Evolutionary conservation across 768 basidiomycete genomes (phyloP), one percentile per base, ranked within the genome.

Genomic region (Mycena capillaripes): DNA sequence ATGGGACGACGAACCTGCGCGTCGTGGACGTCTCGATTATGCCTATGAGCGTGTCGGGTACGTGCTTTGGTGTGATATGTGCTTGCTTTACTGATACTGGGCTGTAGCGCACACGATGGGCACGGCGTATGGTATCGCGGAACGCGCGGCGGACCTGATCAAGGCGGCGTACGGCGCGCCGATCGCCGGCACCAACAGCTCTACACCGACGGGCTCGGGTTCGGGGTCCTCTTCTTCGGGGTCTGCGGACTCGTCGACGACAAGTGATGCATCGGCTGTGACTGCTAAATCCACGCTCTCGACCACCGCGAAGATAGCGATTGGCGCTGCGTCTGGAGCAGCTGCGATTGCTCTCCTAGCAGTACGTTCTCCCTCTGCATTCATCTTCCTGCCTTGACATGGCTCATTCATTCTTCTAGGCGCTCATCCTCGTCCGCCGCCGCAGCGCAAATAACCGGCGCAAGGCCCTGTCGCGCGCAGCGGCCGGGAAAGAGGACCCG

Each of bases 1-100:
- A 88, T 76, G 87, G 86, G 40, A 81, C 85, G n/a, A 62, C 75
- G 67, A 86, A 86, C 74, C 68, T 89, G 53, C 81, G 87, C 46
- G 84, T 84, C 23, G 79, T 80, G 65, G 82, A 82, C 53, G 75
- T 76, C 40, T 70, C 68, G 23, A 44, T 78, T 27, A 57, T 73
- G 27, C 77, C 77, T 40, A 34, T 77, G 38, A 56, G 57, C 19
- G 29, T 73, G 8, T 57, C 72, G n/a, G 74, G 73, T 73, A 19
- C 46, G 71, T 65, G 9, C 21, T 19, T 5, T 36, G 27, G 9
- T 34, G 9, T 21, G 32, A 1, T 34, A 46, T 9, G 38, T 29
- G 5, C 16, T 27, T 3, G 48, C 3, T 12, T 38, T n/a, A 38
- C 38, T 11, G 2, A 21, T 34, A 38, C 19, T 34, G 19, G 55